A percentile compares a stretch with the other conserved stretches of the same genome.
These are phyloP conservation scores for Grosmannia clavigera DNA, from an alignment of 2,329 filamentous ascomycete species.

Conservation along the genomic window DNA sequence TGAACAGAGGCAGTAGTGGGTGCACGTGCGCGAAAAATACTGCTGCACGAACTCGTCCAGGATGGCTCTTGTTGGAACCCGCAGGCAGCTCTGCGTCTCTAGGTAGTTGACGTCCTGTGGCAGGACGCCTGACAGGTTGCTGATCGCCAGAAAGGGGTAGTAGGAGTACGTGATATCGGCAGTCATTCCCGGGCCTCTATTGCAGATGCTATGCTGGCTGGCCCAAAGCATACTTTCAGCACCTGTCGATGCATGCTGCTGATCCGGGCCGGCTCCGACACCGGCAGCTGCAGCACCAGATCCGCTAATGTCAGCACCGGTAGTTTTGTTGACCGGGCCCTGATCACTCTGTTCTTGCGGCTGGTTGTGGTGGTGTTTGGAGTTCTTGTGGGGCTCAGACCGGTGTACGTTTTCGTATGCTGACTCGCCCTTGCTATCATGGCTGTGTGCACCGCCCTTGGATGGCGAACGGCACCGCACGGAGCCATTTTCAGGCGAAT, in stretches of 20 bases:
- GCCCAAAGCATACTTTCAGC: slow-evolving; percentile 1
- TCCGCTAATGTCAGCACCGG: neutral
- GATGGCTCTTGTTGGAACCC: slow-evolving; percentile 26
- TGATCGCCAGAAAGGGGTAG: slow-evolving; percentile 29
- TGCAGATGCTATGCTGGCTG: slow-evolving; percentile 1
- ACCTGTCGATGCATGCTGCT: neutral
- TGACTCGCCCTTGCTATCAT: neutral
- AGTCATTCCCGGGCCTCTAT: neutral
- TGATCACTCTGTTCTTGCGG: neutral
- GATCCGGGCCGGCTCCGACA: too few species aligned
- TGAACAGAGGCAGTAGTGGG: slow-evolving; percentile 28
- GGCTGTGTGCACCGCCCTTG: neutral
- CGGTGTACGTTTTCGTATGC: neutral
- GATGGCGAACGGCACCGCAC: neutral
- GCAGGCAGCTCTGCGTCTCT: slow-evolving; percentile 31
- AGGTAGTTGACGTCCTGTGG: slow-evolving; percentile 35
- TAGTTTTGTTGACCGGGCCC: neutral
- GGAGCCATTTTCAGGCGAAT: neutral
- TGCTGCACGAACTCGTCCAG: slow-evolving; percentile 36
- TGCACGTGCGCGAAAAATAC: slow-evolving; percentile 36
- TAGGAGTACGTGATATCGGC: slow-evolving; percentile 24
- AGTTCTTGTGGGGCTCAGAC: too few species aligned
- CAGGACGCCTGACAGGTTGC: slow-evolving; percentile 25
- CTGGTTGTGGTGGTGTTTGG: neutral
- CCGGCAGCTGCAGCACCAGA: neutral